Conservation (phyloP, 108 stramenopile genomes). For the Conticribra guillardii region DNA sequence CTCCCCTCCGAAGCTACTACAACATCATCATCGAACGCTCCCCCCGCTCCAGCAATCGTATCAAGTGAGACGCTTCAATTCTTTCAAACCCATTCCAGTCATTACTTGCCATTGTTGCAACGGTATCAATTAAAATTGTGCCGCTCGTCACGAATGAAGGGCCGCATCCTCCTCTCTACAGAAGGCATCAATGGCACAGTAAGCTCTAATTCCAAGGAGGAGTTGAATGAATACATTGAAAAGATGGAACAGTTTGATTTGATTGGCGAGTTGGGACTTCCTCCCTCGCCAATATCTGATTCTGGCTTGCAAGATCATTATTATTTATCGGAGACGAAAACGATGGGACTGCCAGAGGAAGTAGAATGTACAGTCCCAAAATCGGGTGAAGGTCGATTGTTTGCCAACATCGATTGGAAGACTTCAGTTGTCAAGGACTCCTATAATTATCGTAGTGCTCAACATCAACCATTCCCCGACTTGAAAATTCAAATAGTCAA, state of each 20-base stretch:
- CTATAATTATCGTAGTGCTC: neutral
- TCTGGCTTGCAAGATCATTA: slow-evolving; percentile 11
- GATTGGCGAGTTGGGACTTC: slow-evolving; percentile 40
- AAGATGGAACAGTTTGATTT: slow-evolving; percentile 64
- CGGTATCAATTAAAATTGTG: slow-evolving; percentile 48
- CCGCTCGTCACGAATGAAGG: slow-evolving; percentile 46
- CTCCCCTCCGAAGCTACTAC: slow-evolving; percentile 43
- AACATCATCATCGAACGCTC: neutral
- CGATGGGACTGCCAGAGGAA: neutral
- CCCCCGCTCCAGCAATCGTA: neutral
- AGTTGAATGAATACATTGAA: slow-evolving; percentile 46
- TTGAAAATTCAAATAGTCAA: slow-evolving; percentile 79
- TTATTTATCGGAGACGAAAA: too few species aligned
- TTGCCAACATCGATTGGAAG: slow-evolving; percentile 78
- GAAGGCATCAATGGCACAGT: slow-evolving; percentile 86
- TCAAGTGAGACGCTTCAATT: slow-evolving; percentile 8
- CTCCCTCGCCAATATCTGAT: neutral
- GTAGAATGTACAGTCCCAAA: neutral
- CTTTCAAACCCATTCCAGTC: slow-evolving; percentile 17
- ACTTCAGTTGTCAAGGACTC: slow-evolving; percentile 32
- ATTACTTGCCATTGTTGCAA: slow-evolving; percentile 38
- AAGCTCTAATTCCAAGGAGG: slow-evolving; percentile 34
- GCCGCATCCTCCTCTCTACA: slow-evolving; percentile 60
- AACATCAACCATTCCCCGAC: slow-evolving; percentile 75
- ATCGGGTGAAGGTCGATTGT: slow-evolving; percentile 36